Percentiles rank a stretch among this genome's conserved stretches.
These are phyloP conservation scores for Catharanthus roseus DNA, from an alignment of 257 asterid species.

Conservation along the genomic window DNA sequence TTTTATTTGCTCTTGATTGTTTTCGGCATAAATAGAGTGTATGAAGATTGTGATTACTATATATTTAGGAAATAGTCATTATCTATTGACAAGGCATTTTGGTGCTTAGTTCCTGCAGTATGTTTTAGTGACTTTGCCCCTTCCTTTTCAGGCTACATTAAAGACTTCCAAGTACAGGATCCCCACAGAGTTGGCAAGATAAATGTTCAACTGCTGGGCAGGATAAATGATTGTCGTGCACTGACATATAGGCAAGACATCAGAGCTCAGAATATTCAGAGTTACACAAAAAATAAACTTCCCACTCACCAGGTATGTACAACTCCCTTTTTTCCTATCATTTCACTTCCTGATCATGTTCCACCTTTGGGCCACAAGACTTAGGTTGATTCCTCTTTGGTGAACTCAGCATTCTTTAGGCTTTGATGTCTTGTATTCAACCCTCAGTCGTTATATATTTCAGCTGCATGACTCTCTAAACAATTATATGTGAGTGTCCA, in stretches of 20 bases:
- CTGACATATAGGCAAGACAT: slow-evolving; percentile 79
- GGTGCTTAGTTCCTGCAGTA: neutral
- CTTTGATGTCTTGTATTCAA: neutral
- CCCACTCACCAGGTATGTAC: slow-evolving; percentile 80
- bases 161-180: slow-evolving; percentile 70
- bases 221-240: slow-evolving; percentile 86
- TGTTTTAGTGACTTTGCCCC: neutral
- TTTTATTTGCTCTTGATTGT: neutral
- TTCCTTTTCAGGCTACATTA: slow-evolving; percentile 61
- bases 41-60: neutral
- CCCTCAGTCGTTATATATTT: neutral
- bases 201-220: slow-evolving; percentile 77
- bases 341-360: neutral
- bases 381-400: neutral
- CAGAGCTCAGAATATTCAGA: slow-evolving; percentile 49
- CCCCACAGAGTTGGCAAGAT: slow-evolving; percentile 82
- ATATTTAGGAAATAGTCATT: neutral
- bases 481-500: neutral
- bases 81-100: neutral
- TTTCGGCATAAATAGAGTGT: neutral
- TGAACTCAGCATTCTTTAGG: neutral
- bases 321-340: slow-evolving; percentile 9
- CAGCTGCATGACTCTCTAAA: neutral
- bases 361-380: neutral
- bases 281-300: slow-evolving; percentile 57